A percentile compares a stretch with the other conserved stretches of the same genome.
Evolutionary conservation across 768 basidiomycete species (phyloP).

Genomic region (Kwoniella sp.): DNA sequence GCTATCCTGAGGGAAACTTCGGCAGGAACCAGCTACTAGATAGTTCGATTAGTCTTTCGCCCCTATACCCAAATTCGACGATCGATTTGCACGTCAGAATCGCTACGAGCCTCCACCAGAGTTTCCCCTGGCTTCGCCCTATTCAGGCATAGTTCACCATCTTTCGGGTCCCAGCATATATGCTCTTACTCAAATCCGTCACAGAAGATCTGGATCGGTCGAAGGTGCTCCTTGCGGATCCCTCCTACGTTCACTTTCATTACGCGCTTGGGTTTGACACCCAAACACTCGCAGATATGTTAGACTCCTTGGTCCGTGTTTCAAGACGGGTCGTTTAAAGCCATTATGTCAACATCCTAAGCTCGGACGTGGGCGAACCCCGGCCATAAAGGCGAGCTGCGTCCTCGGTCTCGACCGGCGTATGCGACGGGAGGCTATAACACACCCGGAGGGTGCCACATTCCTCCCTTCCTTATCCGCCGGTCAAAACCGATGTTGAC

Average conservation of each 20-base stretch:
- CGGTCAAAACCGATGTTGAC: slow-evolving; percentile 70
- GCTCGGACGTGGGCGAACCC: slow-evolving; percentile 64
- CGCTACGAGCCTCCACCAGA: slow-evolving; percentile 93
- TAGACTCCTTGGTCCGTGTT: slow-evolving; percentile 86
- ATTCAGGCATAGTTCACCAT: slow-evolving; percentile 88
- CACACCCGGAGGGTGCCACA: slow-evolving; percentile 67
- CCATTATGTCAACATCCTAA: slow-evolving; percentile 77
- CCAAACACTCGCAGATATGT: slow-evolving; percentile 79
- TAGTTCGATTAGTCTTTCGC: slow-evolving; percentile 94
- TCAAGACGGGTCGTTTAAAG: slow-evolving; percentile 80
- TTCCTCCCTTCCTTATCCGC: slow-evolving; percentile 66
- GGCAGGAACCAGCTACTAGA: slow-evolving; percentile 91
- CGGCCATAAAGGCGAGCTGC: slow-evolving; percentile 65
- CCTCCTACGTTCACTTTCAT: slow-evolving; percentile 71
- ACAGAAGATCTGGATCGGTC: slow-evolving; percentile 74
- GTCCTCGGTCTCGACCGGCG: slow-evolving; percentile 66
- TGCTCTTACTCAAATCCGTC: slow-evolving; percentile 78
- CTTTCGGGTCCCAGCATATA: slow-evolving; percentile 85
- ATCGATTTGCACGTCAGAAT: slow-evolving; percentile 97
- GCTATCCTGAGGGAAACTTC: slow-evolving; percentile 82
- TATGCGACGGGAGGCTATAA: slow-evolving; percentile 67
- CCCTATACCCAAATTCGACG: slow-evolving; percentile 94
- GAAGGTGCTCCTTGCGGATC: slow-evolving; percentile 69
- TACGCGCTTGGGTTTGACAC: slow-evolving; percentile 70
- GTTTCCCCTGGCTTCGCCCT: slow-evolving; percentile 94